These are phyloP conservation scores for Aspergillus sclerotiicarbonarius DNA, from an alignment of 495 filamentous ascomycete species.

Conservation along the genomic window DNA sequence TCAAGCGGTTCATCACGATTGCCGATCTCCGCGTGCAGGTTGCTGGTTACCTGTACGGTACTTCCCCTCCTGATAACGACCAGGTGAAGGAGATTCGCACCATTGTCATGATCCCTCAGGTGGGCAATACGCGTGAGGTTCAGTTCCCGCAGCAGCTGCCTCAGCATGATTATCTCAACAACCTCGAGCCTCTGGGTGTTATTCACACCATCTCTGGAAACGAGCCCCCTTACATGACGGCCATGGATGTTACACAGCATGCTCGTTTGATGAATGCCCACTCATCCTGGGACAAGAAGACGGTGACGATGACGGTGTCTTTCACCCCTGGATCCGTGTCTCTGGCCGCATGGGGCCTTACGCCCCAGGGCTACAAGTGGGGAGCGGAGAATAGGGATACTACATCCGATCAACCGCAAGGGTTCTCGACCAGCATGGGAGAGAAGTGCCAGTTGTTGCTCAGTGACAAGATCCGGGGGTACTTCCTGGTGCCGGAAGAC, in stretches of 20 bases:
- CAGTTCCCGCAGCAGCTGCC: slow-evolving; percentile 90
- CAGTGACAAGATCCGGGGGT: slow-evolving; percentile 87
- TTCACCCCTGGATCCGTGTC: slow-evolving; percentile 99
- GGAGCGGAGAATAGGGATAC: slow-evolving; percentile 94
- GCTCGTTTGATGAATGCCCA: slow-evolving; percentile 83
- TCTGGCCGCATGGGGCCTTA: slow-evolving; percentile 87
- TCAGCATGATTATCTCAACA: slow-evolving; percentile 86
- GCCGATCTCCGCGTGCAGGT: slow-evolving; percentile 96
- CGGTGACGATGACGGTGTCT: slow-evolving; percentile 90
- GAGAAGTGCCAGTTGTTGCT: slow-evolving; percentile 93
- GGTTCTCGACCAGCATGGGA: slow-evolving; percentile 89
- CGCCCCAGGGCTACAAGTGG: slow-evolving; percentile 93
- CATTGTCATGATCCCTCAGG: slow-evolving; percentile 97
- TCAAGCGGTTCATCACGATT: slow-evolving; percentile 98
- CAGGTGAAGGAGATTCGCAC: slow-evolving; percentile 95
- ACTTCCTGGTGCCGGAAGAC: slow-evolving; percentile 91
- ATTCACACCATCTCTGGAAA: slow-evolving; percentile 96
- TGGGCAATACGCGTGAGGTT: slow-evolving; percentile 88
- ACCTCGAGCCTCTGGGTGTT: slow-evolving; percentile 87
- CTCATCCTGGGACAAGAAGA: slow-evolving; percentile 87
- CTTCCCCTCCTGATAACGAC: slow-evolving; percentile 88
- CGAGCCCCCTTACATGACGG: slow-evolving; percentile 93
- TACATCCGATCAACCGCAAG: slow-evolving; percentile 85
- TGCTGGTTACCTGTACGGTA: slow-evolving; percentile 91
- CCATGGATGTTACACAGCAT: slow-evolving; percentile 91